A percentile compares a stretch with the other conserved stretches of the same genome.
Evolutionary conservation across 2,329 filamentous ascomycete genomes (phyloP).

Genomic region (Akanthomyces muscarius): DNA sequence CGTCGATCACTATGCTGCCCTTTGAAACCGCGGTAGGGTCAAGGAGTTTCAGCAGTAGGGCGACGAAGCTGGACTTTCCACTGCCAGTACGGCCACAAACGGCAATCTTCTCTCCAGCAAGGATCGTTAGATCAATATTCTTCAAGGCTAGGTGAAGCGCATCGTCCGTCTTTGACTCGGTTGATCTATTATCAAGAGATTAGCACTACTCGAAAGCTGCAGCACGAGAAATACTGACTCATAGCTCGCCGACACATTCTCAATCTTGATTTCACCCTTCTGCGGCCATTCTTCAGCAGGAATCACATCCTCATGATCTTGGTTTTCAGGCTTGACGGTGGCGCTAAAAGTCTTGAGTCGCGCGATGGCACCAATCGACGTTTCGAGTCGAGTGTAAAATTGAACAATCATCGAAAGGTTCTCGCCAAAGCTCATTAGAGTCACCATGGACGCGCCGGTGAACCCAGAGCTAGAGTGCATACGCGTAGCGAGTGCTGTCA

Average conservation of each 20-base stretch:
- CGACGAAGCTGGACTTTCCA: slow-evolving; percentile 12
- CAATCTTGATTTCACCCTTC: slow-evolving; percentile 20
- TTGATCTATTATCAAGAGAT: background rate
- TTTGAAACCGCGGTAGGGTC: background rate
- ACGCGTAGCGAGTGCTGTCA: slow-evolving; percentile 44
- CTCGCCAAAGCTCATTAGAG: slow-evolving; percentile 35
- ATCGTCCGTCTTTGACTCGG: background rate
- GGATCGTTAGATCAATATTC: slow-evolving; percentile 26
- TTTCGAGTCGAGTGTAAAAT: slow-evolving; percentile 28
- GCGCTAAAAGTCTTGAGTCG: slow-evolving; percentile 21
- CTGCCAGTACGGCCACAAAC: slow-evolving; percentile 13
- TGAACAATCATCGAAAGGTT: slow-evolving; percentile 19
- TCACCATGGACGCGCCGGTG: slow-evolving; percentile 34
- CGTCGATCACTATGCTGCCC: slow-evolving; percentile 12
- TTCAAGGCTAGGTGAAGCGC: slow-evolving; percentile 21
- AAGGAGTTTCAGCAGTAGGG: slow-evolving; percentile 9
- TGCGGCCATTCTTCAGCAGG: slow-evolving; percentile 22
- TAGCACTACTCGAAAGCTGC: background rate
- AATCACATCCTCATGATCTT: slow-evolving; percentile 9
- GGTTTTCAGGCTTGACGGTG: slow-evolving; percentile 18
- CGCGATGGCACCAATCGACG: slow-evolving; percentile 19
- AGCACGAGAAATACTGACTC: background rate
- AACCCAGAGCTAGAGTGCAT: slow-evolving; percentile 31
- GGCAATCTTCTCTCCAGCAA: slow-evolving; percentile 23
- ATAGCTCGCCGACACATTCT: slow-evolving; percentile 21